Conservation (phyloP, 805 yeast species). For the Candida lessepsii region DNA sequence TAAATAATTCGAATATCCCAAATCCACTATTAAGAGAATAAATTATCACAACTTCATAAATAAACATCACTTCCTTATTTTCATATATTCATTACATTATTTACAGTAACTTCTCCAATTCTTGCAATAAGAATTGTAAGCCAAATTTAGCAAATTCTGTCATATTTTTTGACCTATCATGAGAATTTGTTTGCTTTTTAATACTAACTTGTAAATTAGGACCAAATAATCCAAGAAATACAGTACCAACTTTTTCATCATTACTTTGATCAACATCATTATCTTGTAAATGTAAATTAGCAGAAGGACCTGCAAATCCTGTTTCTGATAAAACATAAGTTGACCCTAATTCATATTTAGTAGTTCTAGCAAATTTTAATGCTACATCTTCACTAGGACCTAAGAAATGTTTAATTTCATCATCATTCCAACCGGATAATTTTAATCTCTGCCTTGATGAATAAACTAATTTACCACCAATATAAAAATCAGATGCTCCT, state of each 20-base stretch:
- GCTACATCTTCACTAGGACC: conserved; percentile 83
- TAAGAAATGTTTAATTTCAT: conserved; percentile 68
- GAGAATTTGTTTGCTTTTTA: conserved; percentile 43
- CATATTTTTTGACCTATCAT: conserved; percentile 69
- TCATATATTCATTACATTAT: background rate
- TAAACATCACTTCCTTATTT: too few relatives aligned
- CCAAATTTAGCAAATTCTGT: conserved; percentile 70
- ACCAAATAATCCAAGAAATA: conserved; percentile 68
- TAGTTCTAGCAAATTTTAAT: conserved; percentile 70
- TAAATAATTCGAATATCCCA: too few relatives aligned
- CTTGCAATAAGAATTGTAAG: conserved; percentile 55
- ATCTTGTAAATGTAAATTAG: conserved; percentile 38
- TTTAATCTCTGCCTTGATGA: conserved; percentile 72
- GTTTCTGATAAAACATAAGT: conserved; percentile 82
- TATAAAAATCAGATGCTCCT: conserved; percentile 80
- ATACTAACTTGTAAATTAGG: conserved; percentile 56
- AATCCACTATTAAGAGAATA: too few relatives aligned
- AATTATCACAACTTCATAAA: too few relatives aligned
- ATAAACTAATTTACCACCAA: conserved; percentile 81
- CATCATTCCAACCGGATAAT: conserved; percentile 74
- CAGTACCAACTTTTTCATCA: conserved; percentile 53
- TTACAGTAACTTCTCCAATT: conserved; percentile 28
- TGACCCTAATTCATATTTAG: conserved; percentile 77
- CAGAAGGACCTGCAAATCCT: conserved; percentile 82
- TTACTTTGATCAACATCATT: conserved; percentile 18